Percentiles rank a stretch among this genome's conserved stretches.
Conservation (phyloP, 331 rosid genomes). For the Quercus tomentella region DNA sequence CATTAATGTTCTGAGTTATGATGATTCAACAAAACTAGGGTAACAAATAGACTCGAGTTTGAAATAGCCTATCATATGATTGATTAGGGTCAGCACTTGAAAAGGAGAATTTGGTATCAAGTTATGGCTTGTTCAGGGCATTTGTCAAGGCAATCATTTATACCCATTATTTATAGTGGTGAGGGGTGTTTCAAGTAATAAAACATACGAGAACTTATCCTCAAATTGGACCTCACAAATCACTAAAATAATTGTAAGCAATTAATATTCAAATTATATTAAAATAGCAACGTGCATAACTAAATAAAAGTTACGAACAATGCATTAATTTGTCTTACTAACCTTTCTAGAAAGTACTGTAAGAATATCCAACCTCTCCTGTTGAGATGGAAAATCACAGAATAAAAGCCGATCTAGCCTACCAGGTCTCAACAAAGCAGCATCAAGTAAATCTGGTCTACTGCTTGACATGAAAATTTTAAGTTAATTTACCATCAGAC, state of each 20-base stretch:
- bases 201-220: not conserved
- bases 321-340: conserved; percentile 15
- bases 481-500: not conserved
- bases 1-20: too few relatives aligned
- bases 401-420: conserved; percentile 92
- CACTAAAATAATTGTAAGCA: not conserved
- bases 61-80: not conserved
- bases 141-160: not conserved
- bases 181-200: not conserved
- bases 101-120: not conserved
- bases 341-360: conserved; percentile 88
- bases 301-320: not conserved
- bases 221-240: not conserved
- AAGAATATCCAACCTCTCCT: conserved; percentile 86
- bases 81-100: not conserved
- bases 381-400: conserved; percentile 80
- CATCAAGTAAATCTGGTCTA: conserved; percentile 96
- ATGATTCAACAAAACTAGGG: not conserved
- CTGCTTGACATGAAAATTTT: conserved; percentile 59
- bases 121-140: not conserved
- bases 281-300: not conserved
- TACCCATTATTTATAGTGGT: not conserved
- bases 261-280: too few relatives aligned
- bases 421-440: conserved; percentile 92
- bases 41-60: not conserved